phyloP scores from a whole-genome alignment of 2,329 filamentous ascomycete genomes.

The Pseudocercospora ulei region DNA sequence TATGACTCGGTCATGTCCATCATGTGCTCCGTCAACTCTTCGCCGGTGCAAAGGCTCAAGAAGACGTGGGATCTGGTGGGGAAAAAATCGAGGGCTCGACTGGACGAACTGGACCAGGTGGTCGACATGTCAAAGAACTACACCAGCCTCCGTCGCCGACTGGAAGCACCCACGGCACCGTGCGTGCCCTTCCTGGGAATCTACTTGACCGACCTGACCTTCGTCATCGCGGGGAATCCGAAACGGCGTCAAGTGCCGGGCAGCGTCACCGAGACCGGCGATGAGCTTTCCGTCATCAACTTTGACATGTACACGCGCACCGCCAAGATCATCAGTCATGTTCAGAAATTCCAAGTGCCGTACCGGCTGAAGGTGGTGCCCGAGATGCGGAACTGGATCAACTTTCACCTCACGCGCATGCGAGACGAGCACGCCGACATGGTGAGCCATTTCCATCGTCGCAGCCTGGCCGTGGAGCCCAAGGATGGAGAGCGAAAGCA shows the following conservation, averaged over 20 bases:
- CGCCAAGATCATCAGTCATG: conserved; percentile 86
- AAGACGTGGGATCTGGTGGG: conserved; percentile 88
- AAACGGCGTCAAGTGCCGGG: conserved; percentile 65
- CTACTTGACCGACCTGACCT: conserved; percentile 91
- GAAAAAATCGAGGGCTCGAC: conserved; percentile 66
- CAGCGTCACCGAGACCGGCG: conserved; percentile 48
- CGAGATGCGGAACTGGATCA: conserved; percentile 89
- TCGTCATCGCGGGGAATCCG: conserved; percentile 89
- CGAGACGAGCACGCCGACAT: conserved; percentile 54
- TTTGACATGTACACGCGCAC: conserved; percentile 95
- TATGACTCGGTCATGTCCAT: conserved; percentile 97
- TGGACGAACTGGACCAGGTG: conserved; percentile 70
- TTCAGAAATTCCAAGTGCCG: conserved; percentile 91
- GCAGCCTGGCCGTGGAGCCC: conserved; percentile 75
- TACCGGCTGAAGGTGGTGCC: conserved; percentile 74
- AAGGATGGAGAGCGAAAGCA: conserved; percentile 19
- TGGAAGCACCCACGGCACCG: conserved; percentile 70
- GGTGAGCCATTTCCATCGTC: conserved; percentile 63
- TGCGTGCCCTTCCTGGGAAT: conserved; percentile 94
- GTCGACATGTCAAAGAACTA: conserved; percentile 89
- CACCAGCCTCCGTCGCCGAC: conserved; percentile 67
- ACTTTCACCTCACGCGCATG: conserved; percentile 67
- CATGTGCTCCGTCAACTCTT: conserved; percentile 85
- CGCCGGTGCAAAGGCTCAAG: conserved; percentile 76
- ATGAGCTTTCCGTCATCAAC: conserved; percentile 73